Evolutionary conservation across 2,329 filamentous ascomycete genomes (phyloP).

Genomic region (Fusarium cicatricum): DNA sequence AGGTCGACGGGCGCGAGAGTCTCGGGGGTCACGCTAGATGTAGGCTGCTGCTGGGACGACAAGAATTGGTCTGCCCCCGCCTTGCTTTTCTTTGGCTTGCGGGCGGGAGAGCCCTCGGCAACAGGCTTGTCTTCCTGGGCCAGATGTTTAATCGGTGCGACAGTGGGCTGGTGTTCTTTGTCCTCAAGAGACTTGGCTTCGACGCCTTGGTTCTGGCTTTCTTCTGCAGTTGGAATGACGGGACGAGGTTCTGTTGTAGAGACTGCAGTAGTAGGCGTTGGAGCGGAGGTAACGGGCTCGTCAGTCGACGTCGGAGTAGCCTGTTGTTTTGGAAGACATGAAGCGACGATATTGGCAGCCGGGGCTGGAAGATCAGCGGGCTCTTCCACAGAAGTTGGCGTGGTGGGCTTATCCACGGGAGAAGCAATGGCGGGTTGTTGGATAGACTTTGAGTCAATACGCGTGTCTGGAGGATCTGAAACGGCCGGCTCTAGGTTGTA

Average conservation of each 20-base stretch:
- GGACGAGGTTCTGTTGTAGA: neutral
- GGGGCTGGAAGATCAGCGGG: neutral
- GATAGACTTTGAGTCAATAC: too few species aligned
- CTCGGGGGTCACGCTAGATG: constrained; percentile 1
- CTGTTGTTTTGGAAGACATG: neutral
- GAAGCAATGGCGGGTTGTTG: too few species aligned
- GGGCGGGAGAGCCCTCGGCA: constrained; percentile 7
- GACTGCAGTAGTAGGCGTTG: neutral
- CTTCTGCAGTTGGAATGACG: neutral
- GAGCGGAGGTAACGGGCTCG: neutral
- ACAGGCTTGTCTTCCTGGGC: neutral
- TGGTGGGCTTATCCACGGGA: neutral
- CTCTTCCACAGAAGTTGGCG: neutral
- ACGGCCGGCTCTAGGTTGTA: too few species aligned
- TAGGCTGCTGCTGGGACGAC: constrained; percentile 6
- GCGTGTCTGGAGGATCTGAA: too few species aligned
- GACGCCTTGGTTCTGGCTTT: neutral
- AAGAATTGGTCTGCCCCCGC: neutral
- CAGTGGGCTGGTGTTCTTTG: neutral
- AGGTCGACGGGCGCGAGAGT: neutral
- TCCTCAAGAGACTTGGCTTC: neutral
- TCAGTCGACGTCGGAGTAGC: neutral
- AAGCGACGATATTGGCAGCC: neutral
- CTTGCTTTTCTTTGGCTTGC: constrained; percentile 41
- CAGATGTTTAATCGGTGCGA: neutral